phyloP scores from a whole-genome alignment of 1,139 yeast species.

The Pneumocystis oryctolagi region DNA sequence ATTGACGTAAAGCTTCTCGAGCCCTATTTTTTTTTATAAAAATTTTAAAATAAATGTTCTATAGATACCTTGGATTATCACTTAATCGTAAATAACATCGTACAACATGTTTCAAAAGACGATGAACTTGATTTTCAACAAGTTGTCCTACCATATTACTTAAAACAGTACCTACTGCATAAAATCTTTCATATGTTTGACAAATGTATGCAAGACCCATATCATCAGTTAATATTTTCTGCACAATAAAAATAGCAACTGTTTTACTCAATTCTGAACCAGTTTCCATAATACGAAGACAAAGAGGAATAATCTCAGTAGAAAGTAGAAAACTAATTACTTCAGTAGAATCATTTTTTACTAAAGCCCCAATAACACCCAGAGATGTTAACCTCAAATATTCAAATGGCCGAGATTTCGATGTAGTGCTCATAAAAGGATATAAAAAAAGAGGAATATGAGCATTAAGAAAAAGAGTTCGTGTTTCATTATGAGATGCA shows the following conservation, averaged over 20 bases:
- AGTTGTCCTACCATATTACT: conserved; percentile 82
- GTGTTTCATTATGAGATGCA: conserved; percentile 85
- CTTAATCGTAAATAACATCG: conserved; percentile 83
- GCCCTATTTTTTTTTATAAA: conserved; percentile 38
- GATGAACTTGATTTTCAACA: conserved; percentile 52
- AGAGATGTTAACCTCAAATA: conserved; percentile 80
- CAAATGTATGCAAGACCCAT: conserved; percentile 83
- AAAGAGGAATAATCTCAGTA: conserved; percentile 88
- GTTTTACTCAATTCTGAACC: conserved; percentile 89
- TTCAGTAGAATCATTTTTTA: conserved; percentile 88
- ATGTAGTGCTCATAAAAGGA: conserved; percentile 84
- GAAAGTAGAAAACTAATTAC: conserved; percentile 80
- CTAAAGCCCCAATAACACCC: conserved; percentile 94
- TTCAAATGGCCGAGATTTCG: conserved; percentile 85
- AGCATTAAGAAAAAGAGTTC: conserved; percentile 70
- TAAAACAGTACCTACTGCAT: conserved; percentile 81
- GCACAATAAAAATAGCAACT: conserved; percentile 88
- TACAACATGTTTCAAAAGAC: conserved; percentile 82
- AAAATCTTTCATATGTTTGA: conserved; percentile 87
- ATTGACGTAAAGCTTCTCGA: conserved; percentile 67
- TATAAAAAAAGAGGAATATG: conserved; percentile 83
- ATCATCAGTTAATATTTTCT: conserved; percentile 81
- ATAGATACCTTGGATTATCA: conserved; percentile 40
- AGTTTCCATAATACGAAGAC: conserved; percentile 87
- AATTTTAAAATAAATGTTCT: not conserved